These are phyloP conservation scores for Saccharomyces hybrid DNA, from an alignment of 1,139 yeast genomes.

Conservation along the genomic window DNA sequence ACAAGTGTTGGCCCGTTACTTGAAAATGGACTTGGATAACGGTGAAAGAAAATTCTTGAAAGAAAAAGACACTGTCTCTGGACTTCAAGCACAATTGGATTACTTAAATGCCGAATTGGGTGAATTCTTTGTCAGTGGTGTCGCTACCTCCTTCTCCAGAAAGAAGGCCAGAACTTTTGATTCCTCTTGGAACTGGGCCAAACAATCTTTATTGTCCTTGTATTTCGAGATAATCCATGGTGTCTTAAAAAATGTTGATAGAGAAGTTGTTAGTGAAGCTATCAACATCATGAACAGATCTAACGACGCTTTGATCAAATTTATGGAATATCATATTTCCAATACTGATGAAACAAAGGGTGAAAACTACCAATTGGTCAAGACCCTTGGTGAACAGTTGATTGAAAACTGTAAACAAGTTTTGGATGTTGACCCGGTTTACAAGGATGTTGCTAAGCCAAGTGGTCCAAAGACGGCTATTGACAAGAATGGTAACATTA, in stretches of 20 bases:
- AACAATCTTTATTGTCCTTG: slow-evolving; percentile 92
- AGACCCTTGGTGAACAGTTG: slow-evolving; percentile 83
- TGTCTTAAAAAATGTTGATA: slow-evolving; percentile 73
- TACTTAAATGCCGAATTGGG: slow-evolving; percentile 94
- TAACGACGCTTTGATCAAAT: slow-evolving; percentile 85
- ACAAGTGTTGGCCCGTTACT: slow-evolving; percentile 89
- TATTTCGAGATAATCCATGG: slow-evolving; percentile 95
- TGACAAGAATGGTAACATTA: slow-evolving; percentile 80
- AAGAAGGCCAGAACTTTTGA: slow-evolving; percentile 94
- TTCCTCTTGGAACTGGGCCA: slow-evolving; percentile 99
- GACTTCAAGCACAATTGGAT: slow-evolving; percentile 84
- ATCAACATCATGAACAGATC: slow-evolving; percentile 97
- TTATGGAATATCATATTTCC: slow-evolving; percentile 96
- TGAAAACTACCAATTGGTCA: slow-evolving; percentile 81
- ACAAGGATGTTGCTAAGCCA: slow-evolving; percentile 88
- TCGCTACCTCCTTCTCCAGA: slow-evolving; percentile 82
- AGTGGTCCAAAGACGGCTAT: slow-evolving; percentile 91
- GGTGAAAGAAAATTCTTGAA: slow-evolving; percentile 83
- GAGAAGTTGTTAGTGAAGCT: slow-evolving; percentile 94
- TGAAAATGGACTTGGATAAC: slow-evolving; percentile 82
- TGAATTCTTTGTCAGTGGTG: slow-evolving; percentile 87
- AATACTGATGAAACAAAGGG: slow-evolving; percentile 87
- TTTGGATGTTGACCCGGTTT: slow-evolving; percentile 74
- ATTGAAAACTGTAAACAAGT: slow-evolving; percentile 94
- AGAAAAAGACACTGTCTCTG: slow-evolving; percentile 80